Evolutionary conservation across 345 rosid genomes (phyloP), one percentile per base, ranked within the genome.

Genomic region (Barbarea vulgaris): DNA sequence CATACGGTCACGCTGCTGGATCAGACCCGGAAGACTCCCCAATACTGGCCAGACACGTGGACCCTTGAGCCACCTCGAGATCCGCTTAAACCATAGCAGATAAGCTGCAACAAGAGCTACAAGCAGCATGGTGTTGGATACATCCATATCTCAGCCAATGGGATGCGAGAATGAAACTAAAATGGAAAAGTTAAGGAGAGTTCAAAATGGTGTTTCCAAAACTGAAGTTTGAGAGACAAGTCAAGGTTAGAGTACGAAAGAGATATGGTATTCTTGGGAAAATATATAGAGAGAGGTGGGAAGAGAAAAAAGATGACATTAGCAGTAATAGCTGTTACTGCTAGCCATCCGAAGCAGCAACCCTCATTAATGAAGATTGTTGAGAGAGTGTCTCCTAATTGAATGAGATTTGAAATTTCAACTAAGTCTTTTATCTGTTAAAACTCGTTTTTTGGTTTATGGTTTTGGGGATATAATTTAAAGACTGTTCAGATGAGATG

Each of bases 1-100:
- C 91, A 95, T 66, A 64, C 99, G 97, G 64, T 92, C 92, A 67
- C 87, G 83, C 60, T 95, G 91, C 81, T 90, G 83, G 69, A 95
- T 84, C 84, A 95, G 80, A 9, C 97, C 97, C 0, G 99, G 97
- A 5, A 95, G 92, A 79, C 97, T 95, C 18, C 99, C 99, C 77
- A 92, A 34, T 37, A 95, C n/a, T 0, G 93, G 93, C 96, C 96
- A 92, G 31, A 92, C 99, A 77, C 91, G 88, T 54, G 97, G 99
- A 74, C 97, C 99, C 54, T 78, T 84, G 3, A 87, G 55, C 28
- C 91, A 82, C 81, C 97, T 87, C 8, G 92, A 87, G 83, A 89
- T 86, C 89, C 89, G 83, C 19, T 84, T 85, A 72, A 90, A 86
- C 99, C 99, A 95, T 7, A 92, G 80, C 34, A 83, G 85, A 79